A percentile compares a stretch with the other conserved stretches of the same genome.
Conservation (phyloP, 2,329 filamentous ascomycete species). For the Chrysoporthe austroafricana region DNA sequence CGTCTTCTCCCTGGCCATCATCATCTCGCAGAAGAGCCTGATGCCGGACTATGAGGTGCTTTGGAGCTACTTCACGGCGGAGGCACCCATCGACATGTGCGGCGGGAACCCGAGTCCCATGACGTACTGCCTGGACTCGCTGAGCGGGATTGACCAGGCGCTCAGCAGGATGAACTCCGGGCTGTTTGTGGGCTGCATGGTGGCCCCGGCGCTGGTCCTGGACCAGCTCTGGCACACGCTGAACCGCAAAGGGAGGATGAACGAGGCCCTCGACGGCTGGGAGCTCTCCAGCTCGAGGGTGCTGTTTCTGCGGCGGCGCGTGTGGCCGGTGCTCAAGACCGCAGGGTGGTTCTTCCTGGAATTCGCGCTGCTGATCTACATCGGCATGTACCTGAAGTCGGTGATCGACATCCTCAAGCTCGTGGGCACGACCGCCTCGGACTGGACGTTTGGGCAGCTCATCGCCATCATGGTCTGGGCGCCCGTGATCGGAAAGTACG, state of each 20-base stretch:
- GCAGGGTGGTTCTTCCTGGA: constrained; percentile 24
- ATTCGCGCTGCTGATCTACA: constrained; percentile 26
- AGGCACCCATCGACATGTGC: constrained; percentile 27
- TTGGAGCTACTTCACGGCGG: constrained; percentile 29
- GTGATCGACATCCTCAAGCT: constrained; percentile 24
- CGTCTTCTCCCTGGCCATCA: constrained; percentile 27
- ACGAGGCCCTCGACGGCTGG: constrained; percentile 14
- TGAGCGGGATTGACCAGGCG: constrained; percentile 10
- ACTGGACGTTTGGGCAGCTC: constrained; percentile 35
- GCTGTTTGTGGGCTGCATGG: constrained; percentile 20
- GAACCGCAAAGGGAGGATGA: constrained; percentile 10
- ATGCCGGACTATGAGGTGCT: constrained; percentile 28
- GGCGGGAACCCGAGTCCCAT: constrained; percentile 31
- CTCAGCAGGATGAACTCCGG: constrained; percentile 20
- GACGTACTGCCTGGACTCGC: constrained; percentile 24
- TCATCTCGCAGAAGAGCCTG: constrained; percentile 26
- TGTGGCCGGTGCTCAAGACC: constrained; percentile 13
- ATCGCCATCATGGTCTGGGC: constrained; percentile 35
- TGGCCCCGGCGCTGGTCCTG: constrained; percentile 16
- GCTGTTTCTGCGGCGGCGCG: constrained; percentile 20
- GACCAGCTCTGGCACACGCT: constrained; percentile 21
- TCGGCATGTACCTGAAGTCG: constrained; percentile 28
- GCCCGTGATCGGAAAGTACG: constrained; percentile 29
- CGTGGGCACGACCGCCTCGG: constrained; percentile 21
- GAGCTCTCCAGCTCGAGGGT: constrained; percentile 10